Evolutionary conservation across 495 filamentous ascomycete species (phyloP).

Genomic region (Trichocladium uniseriatum): DNA sequence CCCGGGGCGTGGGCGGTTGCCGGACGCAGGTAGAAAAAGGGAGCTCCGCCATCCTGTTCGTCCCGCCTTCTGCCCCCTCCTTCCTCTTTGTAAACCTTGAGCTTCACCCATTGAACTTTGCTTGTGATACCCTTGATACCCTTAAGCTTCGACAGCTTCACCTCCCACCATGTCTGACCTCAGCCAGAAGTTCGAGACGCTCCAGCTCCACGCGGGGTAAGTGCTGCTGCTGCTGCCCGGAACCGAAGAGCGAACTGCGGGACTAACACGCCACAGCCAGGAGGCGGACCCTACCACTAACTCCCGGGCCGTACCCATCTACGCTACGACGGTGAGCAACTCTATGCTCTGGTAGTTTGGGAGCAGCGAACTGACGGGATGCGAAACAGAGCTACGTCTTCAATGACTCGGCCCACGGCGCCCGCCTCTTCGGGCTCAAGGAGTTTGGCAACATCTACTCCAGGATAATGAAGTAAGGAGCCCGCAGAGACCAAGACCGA

Average conservation of each 20-base stretch:
- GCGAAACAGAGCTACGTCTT: constrained; percentile 68
- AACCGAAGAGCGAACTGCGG: neutral
- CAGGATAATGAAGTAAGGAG: constrained; percentile 78
- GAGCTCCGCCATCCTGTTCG: neutral
- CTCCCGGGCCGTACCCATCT: constrained; percentile 89
- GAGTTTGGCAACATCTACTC: constrained; percentile 99
- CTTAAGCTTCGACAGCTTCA: neutral
- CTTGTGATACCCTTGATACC: constrained; percentile 8
- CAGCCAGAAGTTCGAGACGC: constrained; percentile 70
- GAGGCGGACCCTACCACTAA: constrained; percentile 80
- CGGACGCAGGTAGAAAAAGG: neutral
- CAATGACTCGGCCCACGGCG: constrained; percentile 95
- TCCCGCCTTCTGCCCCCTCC: neutral
- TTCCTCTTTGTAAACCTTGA: neutral
- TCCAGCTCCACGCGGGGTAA: constrained; percentile 94
- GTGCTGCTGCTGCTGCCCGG: constrained; percentile 10
- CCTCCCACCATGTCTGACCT: constrained; percentile 28
- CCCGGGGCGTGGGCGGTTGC: neutral
- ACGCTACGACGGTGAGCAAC: constrained; percentile 69
- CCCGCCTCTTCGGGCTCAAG: constrained; percentile 92
- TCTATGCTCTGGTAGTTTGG: neutral
- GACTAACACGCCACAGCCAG: constrained; percentile 47
- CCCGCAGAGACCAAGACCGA: neutral
- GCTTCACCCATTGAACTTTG: neutral
- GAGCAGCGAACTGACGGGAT: constrained; percentile 1